A percentile compares a stretch with the other conserved stretches of the same genome.
Evolutionary conservation across 2,329 filamentous ascomycete genomes (phyloP).

Genomic region (Epichloe typhina): DNA sequence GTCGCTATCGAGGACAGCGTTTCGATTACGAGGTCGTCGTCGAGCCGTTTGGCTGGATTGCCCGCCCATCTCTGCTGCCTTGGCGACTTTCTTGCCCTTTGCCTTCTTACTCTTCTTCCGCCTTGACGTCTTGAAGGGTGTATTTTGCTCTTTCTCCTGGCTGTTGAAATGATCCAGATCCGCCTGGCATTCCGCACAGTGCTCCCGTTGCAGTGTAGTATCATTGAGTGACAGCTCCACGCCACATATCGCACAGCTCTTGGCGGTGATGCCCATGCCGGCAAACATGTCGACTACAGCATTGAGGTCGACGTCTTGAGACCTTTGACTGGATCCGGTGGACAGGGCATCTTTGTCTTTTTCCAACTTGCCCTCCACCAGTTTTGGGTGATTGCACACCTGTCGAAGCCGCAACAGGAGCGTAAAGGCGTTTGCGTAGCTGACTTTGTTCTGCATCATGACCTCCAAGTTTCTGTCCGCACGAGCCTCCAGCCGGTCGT

Average conservation of each 20-base stretch:
- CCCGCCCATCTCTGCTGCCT: constrained; percentile 9
- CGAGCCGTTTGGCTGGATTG: constrained; percentile 8
- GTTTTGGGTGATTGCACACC: constrained; percentile 84
- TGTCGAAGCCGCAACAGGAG: constrained; percentile 82
- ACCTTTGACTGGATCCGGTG: constrained; percentile 43
- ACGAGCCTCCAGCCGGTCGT: constrained; percentile 67
- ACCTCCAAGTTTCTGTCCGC: constrained; percentile 76
- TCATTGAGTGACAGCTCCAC: constrained; percentile 44
- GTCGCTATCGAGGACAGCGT: constrained; percentile 52
- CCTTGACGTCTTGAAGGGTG: constrained; percentile 24
- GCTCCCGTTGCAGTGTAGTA: constrained; percentile 26
- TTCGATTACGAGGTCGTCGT: constrained; percentile 34
- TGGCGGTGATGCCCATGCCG: constrained; percentile 63
- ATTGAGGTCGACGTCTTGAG: constrained; percentile 56
- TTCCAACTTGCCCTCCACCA: constrained; percentile 73
- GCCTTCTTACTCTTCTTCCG: constrained; percentile 13
- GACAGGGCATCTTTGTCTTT: constrained; percentile 78
- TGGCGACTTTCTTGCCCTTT: constrained; percentile 20
- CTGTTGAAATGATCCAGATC: constrained; percentile 55
- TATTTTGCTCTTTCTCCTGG: constrained; percentile 26
- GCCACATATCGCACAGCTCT: constrained; percentile 76
- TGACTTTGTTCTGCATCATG: constrained; percentile 75
- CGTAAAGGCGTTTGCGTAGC: constrained; percentile 89
- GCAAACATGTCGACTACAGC: constrained; percentile 77
- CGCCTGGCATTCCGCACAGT: constrained; percentile 60